Evolutionary conservation across 2,329 filamentous ascomycete species (phyloP), one percentile per base, ranked within the genome.

Genomic region (Didymella glomerata): DNA sequence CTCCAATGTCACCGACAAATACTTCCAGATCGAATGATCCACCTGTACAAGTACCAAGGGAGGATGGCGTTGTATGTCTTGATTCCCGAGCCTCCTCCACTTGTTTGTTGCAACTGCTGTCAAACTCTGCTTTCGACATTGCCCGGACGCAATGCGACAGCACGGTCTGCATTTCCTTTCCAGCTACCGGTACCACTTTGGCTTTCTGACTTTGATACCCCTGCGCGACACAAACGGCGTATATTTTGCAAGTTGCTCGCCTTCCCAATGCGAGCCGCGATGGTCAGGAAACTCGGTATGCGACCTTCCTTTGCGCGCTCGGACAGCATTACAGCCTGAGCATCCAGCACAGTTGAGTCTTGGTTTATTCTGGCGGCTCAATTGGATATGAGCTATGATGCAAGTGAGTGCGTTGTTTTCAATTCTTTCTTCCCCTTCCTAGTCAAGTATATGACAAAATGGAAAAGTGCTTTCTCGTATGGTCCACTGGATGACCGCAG

Each of bases 1-100:
- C 4, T 47, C 1, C 44, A 47, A 25, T 54, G 50, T 54, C 56
- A 51, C 46, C 50, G 50, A 46, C 46, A 54, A 45, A 28, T 13
- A 28, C 50, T 34, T 41, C 27, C 27, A 50, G 41, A 36, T 47
- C 22, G 45, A 45, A n/a, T 14, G 41, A 27, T 36, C 25, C 47
- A 13, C 25, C 11, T 59, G 41, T 50, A 6, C 46, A 20, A 32
- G 41, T 54, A 42, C n/a, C 45, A 36, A 54, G 27, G 50, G 34
- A 59, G 32, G 46, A 41, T 14, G 38, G 34, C 32, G 28, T 41
- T 50, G 46, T 59, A 32, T 58, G 22, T 13, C 34, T 36, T 51
- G 32, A 8, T 45, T 18, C 11, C 13, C 30, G 7, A 41, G 27
- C 28, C 14, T 32, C 30, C 45, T 34, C n/a, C 27, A 13, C 41